phyloP scores from a whole-genome alignment of 2,329 filamentous ascomycete species.

The Arthrobotrys sphaeroides region DNA sequence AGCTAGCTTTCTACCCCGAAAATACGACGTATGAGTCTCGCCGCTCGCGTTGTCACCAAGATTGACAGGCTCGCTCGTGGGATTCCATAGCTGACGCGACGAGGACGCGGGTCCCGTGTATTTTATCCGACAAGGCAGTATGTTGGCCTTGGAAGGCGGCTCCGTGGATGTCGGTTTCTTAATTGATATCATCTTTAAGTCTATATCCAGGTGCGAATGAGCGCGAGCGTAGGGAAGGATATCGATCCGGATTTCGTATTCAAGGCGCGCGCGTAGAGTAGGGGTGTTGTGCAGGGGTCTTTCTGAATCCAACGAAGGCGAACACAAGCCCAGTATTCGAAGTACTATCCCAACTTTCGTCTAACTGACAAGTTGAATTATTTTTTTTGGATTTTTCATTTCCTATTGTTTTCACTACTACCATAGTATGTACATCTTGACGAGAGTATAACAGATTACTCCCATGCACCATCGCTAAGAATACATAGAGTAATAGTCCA shows the following conservation, averaged over 20 bases:
- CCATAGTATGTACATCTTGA: not conserved
- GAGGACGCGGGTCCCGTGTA: slow-evolving; percentile 51
- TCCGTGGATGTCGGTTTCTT: not conserved
- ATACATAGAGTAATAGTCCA: not conserved
- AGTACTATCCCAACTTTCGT: too few relatives aligned
- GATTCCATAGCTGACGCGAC: slow-evolving; percentile 47
- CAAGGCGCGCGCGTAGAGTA: too few relatives aligned
- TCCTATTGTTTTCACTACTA: not conserved
- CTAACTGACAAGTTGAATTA: too few relatives aligned
- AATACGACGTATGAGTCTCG: slow-evolving; percentile 43
- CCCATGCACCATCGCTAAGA: slow-evolving; percentile 1
- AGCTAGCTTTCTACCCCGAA: slow-evolving; percentile 43
- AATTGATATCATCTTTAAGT: slow-evolving; percentile 42
- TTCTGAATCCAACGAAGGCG: too few relatives aligned
- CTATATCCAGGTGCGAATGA: too few relatives aligned
- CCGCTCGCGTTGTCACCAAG: not conserved
- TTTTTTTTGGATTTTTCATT: not conserved
- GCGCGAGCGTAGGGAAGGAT: too few relatives aligned
- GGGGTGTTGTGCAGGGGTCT: too few relatives aligned
- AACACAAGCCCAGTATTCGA: too few relatives aligned
- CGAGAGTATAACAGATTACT: not conserved
- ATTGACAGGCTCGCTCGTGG: not conserved
- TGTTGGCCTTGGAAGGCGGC: slow-evolving; percentile 36
- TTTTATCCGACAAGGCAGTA: slow-evolving; percentile 48
- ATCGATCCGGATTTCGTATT: too few relatives aligned